Base-by-base conservation (phyloP, 2,329 filamentous ascomycete species). In the Achaetomium macrosporum region DNA sequence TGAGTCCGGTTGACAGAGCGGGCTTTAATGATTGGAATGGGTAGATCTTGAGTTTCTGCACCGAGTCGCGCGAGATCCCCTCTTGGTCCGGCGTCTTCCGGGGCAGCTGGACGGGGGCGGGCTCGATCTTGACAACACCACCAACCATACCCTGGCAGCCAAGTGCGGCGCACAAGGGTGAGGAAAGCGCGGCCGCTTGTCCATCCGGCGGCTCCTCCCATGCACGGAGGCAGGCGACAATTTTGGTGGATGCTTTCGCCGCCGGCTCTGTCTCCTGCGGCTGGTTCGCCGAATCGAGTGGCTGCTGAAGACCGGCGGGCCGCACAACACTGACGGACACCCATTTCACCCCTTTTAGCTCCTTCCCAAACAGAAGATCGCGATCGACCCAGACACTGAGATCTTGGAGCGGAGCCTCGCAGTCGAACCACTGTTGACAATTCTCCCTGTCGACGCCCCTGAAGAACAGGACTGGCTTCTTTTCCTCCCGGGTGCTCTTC, bases 171-270 rank as follows among this genome's bases (percentile, higher is more conserved):
- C 88, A 95, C 7, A 99, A 73, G 3, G 84, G 71, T 0, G 84
- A 80, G 1, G 93, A 97, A 20, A 99, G 74, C 1, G 89, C 89
- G 45, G 83, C 81, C 56, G 92, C 87, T 57, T 87, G 84, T 49
- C 83, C 84, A 64, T 92, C 89, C 1, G 93, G 90, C 1, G 90
- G 85, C 64, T 95, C 89, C 53, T 91, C 81, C 95, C 93, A 99
- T 1, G 82, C 72, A 37, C 80, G 74, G 3, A 97, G 69, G 57
- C 81, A 82, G 2, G 90, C 92, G 36, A 97, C 79, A 1, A 97
- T 72, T 60, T 85, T 92, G 15, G 77, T 73, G 1, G 84, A 76
- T 72, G 60, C 79, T 74, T 63, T 86, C 71, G 61, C 49, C 20
- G 63, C 50, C 19, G 80, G 77, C 47, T 88, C 85, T 51, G 83